Base-by-base conservation (phyloP, 805 yeast genomes). In the Suhomyces canberraensis region DNA sequence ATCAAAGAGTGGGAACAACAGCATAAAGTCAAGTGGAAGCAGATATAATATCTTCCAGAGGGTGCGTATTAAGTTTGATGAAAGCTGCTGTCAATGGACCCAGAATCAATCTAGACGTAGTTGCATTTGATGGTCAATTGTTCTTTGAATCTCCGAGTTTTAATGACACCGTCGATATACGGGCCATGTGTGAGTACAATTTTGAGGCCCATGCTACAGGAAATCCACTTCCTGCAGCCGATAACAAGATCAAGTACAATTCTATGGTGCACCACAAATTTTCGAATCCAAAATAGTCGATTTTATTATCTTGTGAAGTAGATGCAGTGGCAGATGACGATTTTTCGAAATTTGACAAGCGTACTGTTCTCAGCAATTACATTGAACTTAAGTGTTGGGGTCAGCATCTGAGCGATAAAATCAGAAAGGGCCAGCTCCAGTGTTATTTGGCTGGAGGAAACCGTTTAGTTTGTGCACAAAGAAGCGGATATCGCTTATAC, bases 171-270 rank as follows among this genome's bases (percentile, higher is more conserved):
- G 34, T 19, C 5, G 19, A 31, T 22, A 6, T 4, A 15, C 11
- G 13, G n/a, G 15, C n/a, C 6, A 31, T 31, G 34, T 31, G 27
- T 21, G 34, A 27, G n/a, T 11, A 11, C 17, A 31, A 31, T 15
- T 22, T 31, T 22, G 34, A 31, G 34, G 16, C 26, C 8, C 16
- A 14, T 13, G 34, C 19, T 8, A 31, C 34, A 5, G 9, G 6
- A 5, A n/a, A 8, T 5, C 14, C 11, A 24, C 6, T 9, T n/a
- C 26, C 26, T 9, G 11, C 26, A 5, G 6, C 6, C 5, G 26
- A 24, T 24, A 24, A 24, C 14, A 24, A 24, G 26, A 6, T 8
- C 13, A 24, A 24, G 14, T 24, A 8, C 14, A 24, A 24, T n/a
- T 9, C 13, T 24, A n/a, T 24, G 11, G 26, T 24, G 13, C 9